These are phyloP conservation scores for Lasiodiplodia citricola DNA, from an alignment of 2,329 filamentous ascomycete genomes.

Conservation along the genomic window DNA sequence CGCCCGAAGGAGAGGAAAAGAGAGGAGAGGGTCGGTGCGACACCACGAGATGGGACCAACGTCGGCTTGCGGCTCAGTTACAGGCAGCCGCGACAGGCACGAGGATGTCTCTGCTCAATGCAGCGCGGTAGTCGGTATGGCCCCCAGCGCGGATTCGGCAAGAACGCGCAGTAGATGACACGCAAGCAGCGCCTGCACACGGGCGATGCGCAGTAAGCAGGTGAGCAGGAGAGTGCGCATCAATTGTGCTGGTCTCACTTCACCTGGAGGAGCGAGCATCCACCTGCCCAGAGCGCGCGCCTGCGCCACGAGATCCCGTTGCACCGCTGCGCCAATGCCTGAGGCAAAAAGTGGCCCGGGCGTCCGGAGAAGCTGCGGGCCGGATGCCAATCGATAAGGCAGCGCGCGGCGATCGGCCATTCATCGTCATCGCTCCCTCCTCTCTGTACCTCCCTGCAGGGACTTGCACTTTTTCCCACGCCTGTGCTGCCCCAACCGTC, in stretches of 20 bases:
- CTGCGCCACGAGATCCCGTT: not conserved
- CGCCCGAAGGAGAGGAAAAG: not conserved
- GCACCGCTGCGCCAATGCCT: not conserved
- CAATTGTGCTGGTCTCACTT: conserved; percentile 17
- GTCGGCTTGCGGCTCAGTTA: not conserved
- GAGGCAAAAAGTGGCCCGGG: not conserved
- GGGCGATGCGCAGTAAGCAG: not conserved
- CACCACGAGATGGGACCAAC: conserved; percentile 9
- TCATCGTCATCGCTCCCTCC: conserved; percentile 16
- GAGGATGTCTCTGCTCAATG: not conserved
- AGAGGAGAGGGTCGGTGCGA: conserved; percentile 17
- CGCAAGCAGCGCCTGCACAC: not conserved
- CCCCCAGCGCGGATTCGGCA: not conserved
- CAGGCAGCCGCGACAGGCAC: not conserved
- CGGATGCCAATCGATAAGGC: conserved; percentile 14
- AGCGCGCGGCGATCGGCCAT: conserved; percentile 1
- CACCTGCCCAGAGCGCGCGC: conserved; percentile 2
- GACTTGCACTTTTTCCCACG: conserved; percentile 12
- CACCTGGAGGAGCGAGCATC: conserved; percentile 10
- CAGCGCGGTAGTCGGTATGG: not conserved
- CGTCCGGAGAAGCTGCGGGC: conserved; percentile 6
- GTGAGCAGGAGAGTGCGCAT: not conserved
- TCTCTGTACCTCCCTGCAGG: conserved; percentile 16
- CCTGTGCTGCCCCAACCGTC: not conserved
- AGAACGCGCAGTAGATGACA: not conserved